phyloP scores from a whole-genome alignment of 495 filamentous ascomycete species.

The Aspergillus coremiiformis region DNA sequence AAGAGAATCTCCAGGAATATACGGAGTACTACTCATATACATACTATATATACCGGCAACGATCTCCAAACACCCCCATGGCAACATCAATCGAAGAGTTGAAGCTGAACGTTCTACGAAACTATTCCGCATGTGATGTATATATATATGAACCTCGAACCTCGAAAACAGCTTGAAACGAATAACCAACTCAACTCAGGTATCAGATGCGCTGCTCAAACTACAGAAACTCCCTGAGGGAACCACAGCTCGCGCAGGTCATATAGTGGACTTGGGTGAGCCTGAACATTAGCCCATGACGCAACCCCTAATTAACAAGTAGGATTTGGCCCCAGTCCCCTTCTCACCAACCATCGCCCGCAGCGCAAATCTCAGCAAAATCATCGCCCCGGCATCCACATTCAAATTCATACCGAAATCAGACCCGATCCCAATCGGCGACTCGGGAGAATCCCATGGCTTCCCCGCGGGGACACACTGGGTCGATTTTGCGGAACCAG shows the following conservation, averaged over 20 bases:
- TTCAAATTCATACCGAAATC: constrained; percentile 53
- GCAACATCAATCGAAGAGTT: constrained; percentile 27
- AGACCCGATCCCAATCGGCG: constrained; percentile 20
- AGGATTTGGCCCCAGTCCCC: constrained; percentile 14
- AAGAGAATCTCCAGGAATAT: not conserved
- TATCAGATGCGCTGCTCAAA: constrained; percentile 58
- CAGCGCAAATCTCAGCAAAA: constrained; percentile 27
- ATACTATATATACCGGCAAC: not conserved
- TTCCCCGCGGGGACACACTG: constrained; percentile 47
- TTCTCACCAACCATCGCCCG: constrained; percentile 29
- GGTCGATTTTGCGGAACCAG: constrained; percentile 48
- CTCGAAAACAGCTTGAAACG: not conserved
- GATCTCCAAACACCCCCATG: constrained; percentile 18
- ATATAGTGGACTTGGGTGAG: constrained; percentile 54
- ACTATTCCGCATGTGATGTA: constrained; percentile 47
- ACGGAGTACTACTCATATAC: not conserved
- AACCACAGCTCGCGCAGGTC: constrained; percentile 41
- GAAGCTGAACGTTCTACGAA: constrained; percentile 28
- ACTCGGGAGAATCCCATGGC: constrained; percentile 20
- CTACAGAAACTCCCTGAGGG: constrained; percentile 43
- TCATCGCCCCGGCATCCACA: constrained; percentile 55
- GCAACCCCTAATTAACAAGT: not conserved
- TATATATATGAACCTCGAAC: not conserved
- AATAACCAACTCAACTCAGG: constrained; percentile 20
- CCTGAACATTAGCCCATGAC: not conserved